Conservation (phyloP, 1,284 basidiomycete species). For the Phellopilus nigrolimitatus region DNA sequence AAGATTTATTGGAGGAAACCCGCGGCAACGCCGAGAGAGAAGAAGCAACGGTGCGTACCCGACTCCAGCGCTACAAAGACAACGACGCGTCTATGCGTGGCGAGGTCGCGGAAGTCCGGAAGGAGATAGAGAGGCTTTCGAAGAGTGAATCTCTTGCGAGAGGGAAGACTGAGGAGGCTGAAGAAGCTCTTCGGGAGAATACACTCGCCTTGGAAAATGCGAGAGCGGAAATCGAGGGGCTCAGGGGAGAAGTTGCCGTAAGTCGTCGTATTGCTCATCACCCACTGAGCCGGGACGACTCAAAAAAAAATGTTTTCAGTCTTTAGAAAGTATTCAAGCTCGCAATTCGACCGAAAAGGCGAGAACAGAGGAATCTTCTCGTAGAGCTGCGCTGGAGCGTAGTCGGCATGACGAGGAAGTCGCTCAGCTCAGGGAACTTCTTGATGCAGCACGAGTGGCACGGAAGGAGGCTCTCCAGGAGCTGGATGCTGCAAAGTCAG, state of each 20-base stretch:
- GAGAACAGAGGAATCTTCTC: constrained; percentile 11
- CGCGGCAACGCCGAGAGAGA: constrained; percentile 71
- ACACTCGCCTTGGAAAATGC: constrained; percentile 87
- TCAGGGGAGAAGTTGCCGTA: constrained; percentile 75
- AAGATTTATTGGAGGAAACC: constrained; percentile 84
- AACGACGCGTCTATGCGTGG: constrained; percentile 68
- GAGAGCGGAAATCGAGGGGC: constrained; percentile 83
- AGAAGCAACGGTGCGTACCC: constrained; percentile 58
- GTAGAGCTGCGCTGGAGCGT: constrained; percentile 7
- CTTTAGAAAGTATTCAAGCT: constrained; percentile 44
- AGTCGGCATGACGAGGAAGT: constrained; percentile 49
- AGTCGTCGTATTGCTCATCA: constrained; percentile 31
- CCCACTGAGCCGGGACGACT: too few species aligned
- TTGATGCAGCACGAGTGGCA: constrained; percentile 36
- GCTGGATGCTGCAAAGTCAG: constrained; percentile 21
- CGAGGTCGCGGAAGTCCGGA: constrained; percentile 59
- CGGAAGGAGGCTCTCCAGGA: constrained; percentile 22
- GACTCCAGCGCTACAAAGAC: constrained; percentile 69
- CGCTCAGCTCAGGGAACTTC: constrained; percentile 40
- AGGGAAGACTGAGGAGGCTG: constrained; percentile 72
- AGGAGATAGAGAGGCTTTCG: constrained; percentile 58
- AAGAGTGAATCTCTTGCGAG: constrained; percentile 62
- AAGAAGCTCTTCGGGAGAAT: constrained; percentile 85
- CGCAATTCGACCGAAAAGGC: constrained; percentile 22
- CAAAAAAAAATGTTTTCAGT: too few species aligned